phyloP scores from a whole-genome alignment of 306 rosid species.

The Lathyrus aphaca region DNA sequence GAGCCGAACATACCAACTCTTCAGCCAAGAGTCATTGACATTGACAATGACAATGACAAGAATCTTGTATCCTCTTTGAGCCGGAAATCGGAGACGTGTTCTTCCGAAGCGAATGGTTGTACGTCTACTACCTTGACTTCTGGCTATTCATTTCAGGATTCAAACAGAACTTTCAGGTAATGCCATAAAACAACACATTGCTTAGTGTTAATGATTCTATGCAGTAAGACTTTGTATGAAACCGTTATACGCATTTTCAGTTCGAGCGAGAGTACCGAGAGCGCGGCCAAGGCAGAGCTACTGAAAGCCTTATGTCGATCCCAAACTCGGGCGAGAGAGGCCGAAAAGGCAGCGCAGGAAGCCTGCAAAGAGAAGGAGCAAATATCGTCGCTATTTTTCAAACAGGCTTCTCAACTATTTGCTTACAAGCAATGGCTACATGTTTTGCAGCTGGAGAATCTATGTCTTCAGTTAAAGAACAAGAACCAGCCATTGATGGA shows the following conservation, averaged over 20 bases:
- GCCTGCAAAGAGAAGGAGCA: slow-evolving; percentile 84
- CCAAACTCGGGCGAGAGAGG: slow-evolving; percentile 90
- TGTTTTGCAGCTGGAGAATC: slow-evolving; percentile 78
- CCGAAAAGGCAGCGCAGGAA: slow-evolving; percentile 78
- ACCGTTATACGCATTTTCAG: slow-evolving; percentile 22
- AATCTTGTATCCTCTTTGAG: slow-evolving; percentile 45
- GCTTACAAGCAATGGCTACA: slow-evolving; percentile 89
- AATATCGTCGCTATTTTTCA: slow-evolving; percentile 63
- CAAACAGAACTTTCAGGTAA: slow-evolving; percentile 55
- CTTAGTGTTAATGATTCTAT: background rate
- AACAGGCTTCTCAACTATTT: slow-evolving; percentile 84
- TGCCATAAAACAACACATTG: slow-evolving; percentile 5
- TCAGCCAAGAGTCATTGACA: slow-evolving; percentile 15
- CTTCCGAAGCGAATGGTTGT: slow-evolving; percentile 44
- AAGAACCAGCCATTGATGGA: slow-evolving; percentile 55
- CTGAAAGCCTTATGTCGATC: slow-evolving; percentile 85
- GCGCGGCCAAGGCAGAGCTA: slow-evolving; percentile 57
- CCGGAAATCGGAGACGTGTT: slow-evolving; percentile 46
- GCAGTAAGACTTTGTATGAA: slow-evolving; percentile 3
- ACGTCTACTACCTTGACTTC: slow-evolving; percentile 51
- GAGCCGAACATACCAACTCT: slow-evolving; percentile 39
- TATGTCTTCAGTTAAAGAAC: slow-evolving; percentile 68
- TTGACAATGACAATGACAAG: slow-evolving; percentile 46
- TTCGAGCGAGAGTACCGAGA: slow-evolving; percentile 41
- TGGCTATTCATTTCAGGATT: slow-evolving; percentile 53